phyloP scores from a whole-genome alignment of 2,329 filamentous ascomycete genomes.

The Tolypocladium guangdongense region DNA sequence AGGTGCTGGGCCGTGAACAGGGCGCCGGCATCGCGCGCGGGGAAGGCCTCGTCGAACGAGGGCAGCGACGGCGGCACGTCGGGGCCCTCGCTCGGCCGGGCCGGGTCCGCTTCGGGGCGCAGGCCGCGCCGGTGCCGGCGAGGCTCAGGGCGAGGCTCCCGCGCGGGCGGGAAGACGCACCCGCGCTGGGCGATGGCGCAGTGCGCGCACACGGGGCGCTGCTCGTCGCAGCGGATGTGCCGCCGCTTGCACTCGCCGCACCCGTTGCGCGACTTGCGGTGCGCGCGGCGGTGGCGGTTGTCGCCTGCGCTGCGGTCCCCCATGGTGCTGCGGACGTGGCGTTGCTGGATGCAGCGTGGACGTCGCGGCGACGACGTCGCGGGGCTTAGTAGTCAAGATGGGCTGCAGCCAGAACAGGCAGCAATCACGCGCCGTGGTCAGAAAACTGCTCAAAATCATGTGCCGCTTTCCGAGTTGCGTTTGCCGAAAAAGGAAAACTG shows the following conservation, averaged over 20 bases:
- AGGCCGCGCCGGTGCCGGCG: background rate
- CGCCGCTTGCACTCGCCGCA: conserved; percentile 29
- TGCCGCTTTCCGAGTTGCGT: background rate
- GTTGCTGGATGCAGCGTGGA: no score
- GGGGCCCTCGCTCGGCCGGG: background rate
- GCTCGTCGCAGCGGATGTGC: conserved; percentile 33
- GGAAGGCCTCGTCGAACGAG: conserved; percentile 4
- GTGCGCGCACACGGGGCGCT: conserved; percentile 26
- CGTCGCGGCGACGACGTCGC: no score
- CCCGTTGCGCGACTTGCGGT: conserved; percentile 29
- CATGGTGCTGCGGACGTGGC: background rate
- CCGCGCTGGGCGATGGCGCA: conserved; percentile 24
- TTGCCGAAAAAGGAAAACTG: no score
- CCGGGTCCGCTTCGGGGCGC: background rate
- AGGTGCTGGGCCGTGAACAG: conserved; percentile 27
- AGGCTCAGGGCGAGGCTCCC: background rate
- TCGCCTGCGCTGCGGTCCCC: background rate
- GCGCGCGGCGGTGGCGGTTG: conserved; percentile 18
- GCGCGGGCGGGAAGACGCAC: conserved; percentile 22
- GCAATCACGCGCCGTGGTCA: no score
- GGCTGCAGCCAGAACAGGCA: no score
- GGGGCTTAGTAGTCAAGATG: no score
- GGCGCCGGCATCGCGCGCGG: background rate
- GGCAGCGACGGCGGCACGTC: background rate
- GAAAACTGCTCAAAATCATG: no score